Base-by-base conservation (phyloP, 140 eudicot species). In the Ambrosia hybrid region DNA sequence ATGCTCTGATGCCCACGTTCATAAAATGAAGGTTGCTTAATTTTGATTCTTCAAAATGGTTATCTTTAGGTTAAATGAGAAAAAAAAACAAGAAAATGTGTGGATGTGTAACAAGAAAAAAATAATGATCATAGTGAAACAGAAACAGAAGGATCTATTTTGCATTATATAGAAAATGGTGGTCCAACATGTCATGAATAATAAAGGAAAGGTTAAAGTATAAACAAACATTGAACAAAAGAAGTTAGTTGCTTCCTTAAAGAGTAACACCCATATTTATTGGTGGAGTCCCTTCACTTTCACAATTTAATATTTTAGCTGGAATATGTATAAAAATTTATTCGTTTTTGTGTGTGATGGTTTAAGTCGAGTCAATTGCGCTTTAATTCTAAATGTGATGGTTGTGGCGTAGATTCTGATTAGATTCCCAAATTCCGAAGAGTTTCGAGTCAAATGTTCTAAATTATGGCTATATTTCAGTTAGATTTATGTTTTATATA, bases 101-200 rank as follows among this genome's bases (percentile, higher is more conserved):
- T 53, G 51, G 67, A 53, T 21, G 68, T 34, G 33, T 57, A 53
- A 38, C 9, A 39, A 45, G 79, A 73, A 3, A 76, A 68, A 76
- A 68, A 55, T 21, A 21, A 21, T 21, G 26, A 21, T 21, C 26
- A 21, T 21, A 60, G 30, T 49, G 72, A n/a, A 61, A 41, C 71
- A 78, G 46, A 71, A 53, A 68, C 39, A 71, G 61, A 71, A 71
- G 34, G 61, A 17, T 57, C 62, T 76, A 62, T 76, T 76, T 59
- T 60, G 10, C 4, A 41, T 41, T 6, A 3, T 41, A 3, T 41
- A 41, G 46, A 63, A 51, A 11, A 12, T 8, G 13, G 77, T 78
- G 77, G 73, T 78, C 68, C 77, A 77, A 70, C 67, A 39, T 62
- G 34, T 57, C 67, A 63, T 64, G 67, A 77, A 33, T 70, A 72